Evolutionary conservation across 768 basidiomycete species (phyloP), one percentile per base, ranked within the genome.

Genomic region (Lentinula lateritia): DNA sequence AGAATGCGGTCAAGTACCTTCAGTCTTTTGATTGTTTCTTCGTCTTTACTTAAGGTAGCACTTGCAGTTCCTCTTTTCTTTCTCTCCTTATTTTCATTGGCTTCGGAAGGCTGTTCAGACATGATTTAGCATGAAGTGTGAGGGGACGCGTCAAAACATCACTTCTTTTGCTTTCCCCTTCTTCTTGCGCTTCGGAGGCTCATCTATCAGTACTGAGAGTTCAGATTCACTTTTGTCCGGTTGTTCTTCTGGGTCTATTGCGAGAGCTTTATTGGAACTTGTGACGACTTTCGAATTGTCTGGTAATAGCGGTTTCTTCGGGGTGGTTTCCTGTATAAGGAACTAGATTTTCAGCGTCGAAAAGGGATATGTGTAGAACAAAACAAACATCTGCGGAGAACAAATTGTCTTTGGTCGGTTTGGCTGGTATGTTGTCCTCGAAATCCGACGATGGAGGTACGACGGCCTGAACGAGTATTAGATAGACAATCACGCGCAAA

Each of bases 1-100:
- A 15, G 35, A 41, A 53, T 12, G 28, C n/a, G 53, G 45, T 3
- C 39, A 57, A 67, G 23, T 66, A 85, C 91, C 80, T 93, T 93
- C 16, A 92, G 77, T 50, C 79, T 82, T 68, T 89, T 90, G 63
- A 93, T 84, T 0, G 79, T 84, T 68, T 87, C 88, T 64, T 92
- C 92, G 46, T 90, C 86, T 69, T 87, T 88, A 56, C 75, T 73
- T 58, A 75, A 57, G 20, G 63, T 69, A 55, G 70, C 20, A 20
- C 18, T 41, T 53, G 60, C 71, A 66, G 60, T 71, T 61, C 62
- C 78, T 78, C 58, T 71, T 73, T 66, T 69, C 50, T 60, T 60
- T 16, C n/a, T 53, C 32, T 50, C 28, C 68, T 65, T 71, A 69
- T 61, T 68, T 65, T 35, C 61, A 52, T 52, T 76, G 76, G 52